Evolutionary conservation across 2,329 filamentous ascomycete genomes (phyloP).

Genomic region (Pseudocercospora vitis): DNA sequence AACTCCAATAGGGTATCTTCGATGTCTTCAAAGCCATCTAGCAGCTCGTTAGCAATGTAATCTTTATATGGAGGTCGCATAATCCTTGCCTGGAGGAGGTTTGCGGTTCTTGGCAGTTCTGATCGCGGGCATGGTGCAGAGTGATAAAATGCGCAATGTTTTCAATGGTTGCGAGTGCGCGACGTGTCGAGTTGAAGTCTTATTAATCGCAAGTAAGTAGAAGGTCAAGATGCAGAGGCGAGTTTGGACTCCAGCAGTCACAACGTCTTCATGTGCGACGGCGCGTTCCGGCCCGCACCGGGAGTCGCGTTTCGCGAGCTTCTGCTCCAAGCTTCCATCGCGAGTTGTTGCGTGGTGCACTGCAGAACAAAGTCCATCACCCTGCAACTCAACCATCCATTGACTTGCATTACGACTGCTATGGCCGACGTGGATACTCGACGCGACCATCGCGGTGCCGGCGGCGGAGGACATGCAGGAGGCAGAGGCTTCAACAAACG

Average conservation of each 20-base stretch:
- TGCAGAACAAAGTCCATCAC: background rate
- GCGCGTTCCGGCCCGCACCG: background rate
- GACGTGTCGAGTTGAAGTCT: background rate
- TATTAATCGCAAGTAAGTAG: background rate
- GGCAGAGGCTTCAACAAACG: slow-evolving; percentile 57
- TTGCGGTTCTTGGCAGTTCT: slow-evolving; percentile 75
- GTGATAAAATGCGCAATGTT: too few relatives aligned
- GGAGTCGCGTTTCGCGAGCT: background rate
- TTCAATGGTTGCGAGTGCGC: too few relatives aligned
- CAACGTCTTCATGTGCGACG: background rate
- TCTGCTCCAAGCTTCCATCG: background rate
- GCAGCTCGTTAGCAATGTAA: background rate
- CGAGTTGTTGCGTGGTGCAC: background rate
- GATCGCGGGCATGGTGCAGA: slow-evolving; percentile 67
- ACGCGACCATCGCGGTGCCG: slow-evolving; percentile 32
- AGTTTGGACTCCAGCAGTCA: background rate
- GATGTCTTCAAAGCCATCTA: slow-evolving; percentile 80
- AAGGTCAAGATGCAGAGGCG: background rate
- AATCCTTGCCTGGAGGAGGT: slow-evolving; percentile 59
- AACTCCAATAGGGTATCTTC: slow-evolving; percentile 84
- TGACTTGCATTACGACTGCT: background rate
- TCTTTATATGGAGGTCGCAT: background rate
- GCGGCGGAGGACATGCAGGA: slow-evolving; percentile 43
- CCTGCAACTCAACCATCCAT: background rate
- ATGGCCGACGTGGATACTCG: slow-evolving; percentile 38